Conservation (phyloP, 2,329 filamentous ascomycete species). For the Ciborinia camelliae region DNA sequence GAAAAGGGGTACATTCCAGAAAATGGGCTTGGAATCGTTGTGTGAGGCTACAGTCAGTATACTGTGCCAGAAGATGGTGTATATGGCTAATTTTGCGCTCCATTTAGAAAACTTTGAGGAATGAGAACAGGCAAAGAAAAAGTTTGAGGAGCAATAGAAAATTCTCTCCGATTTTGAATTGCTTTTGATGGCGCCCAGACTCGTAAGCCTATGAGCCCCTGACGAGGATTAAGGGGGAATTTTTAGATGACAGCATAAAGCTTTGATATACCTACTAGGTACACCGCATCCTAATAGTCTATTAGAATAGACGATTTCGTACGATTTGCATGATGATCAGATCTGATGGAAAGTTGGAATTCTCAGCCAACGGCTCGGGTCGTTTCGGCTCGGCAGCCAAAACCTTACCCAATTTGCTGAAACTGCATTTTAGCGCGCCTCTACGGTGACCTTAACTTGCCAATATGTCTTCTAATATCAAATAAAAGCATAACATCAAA, state of each 20-base stretch:
- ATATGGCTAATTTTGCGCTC: background rate
- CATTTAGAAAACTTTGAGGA: background rate
- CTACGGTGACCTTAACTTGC: background rate
- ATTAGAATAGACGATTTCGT: background rate
- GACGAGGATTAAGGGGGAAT: background rate
- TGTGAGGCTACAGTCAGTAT: background rate
- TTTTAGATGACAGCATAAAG: background rate
- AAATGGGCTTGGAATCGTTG: background rate
- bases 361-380: slow-evolving; percentile 9
- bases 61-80: background rate
- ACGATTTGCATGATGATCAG: background rate
- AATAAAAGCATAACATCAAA: background rate
- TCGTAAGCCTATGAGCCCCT: background rate
- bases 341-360: background rate
- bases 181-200: slow-evolving; percentile 8
- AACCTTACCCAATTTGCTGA: background rate
- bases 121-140: background rate
- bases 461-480: slow-evolving; percentile 12
- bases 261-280: background rate
- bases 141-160: background rate
- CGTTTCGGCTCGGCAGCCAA: slow-evolving; percentile 9
- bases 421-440: background rate
- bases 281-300: background rate
- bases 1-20: background rate
- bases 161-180: background rate